Percentiles rank a stretch among this genome's conserved stretches.
These are phyloP conservation scores for Pleurotus citrinopileatus DNA, from an alignment of 768 basidiomycete genomes.

Conservation along the genomic window DNA sequence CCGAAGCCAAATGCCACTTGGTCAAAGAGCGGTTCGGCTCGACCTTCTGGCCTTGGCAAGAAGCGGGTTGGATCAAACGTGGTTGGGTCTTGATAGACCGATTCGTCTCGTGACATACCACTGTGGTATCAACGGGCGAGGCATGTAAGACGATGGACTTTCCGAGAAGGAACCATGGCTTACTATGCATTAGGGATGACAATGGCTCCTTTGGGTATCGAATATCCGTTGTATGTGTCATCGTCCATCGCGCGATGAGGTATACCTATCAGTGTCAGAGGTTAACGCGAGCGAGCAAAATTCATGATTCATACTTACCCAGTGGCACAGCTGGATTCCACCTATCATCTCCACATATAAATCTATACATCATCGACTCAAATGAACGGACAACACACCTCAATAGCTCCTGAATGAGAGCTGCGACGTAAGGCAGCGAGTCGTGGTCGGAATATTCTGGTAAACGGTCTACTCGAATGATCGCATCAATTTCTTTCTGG, in stretches of 20 bases:
- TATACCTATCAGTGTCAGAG: too few relatives aligned
- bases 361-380: too few relatives aligned
- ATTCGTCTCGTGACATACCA: slow-evolving; percentile 22
- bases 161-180: not conserved
- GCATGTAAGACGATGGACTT: not conserved
- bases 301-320: not conserved
- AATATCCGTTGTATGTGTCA: slow-evolving; percentile 34
- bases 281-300: not conserved
- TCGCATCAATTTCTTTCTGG: slow-evolving; percentile 27
- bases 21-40: slow-evolving; percentile 14
- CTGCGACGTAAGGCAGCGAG: slow-evolving; percentile 22
- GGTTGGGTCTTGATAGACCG: slow-evolving; percentile 18
- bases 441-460: slow-evolving; percentile 21
- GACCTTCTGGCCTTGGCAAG: slow-evolving; percentile 16
- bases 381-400: slow-evolving; percentile 16
- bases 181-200: slow-evolving; percentile 20
- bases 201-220: slow-evolving; percentile 32
- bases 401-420: slow-evolving; percentile 23
- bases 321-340: slow-evolving; percentile 1
- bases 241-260: slow-evolving; percentile 21
- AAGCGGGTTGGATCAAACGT: slow-evolving; percentile 25
- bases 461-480: slow-evolving; percentile 20
- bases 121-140: too few relatives aligned
- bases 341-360: too few relatives aligned
- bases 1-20: slow-evolving; percentile 8